phyloP scores from a whole-genome alignment of 2,329 filamentous ascomycete genomes.

The Penicillium freii region DNA sequence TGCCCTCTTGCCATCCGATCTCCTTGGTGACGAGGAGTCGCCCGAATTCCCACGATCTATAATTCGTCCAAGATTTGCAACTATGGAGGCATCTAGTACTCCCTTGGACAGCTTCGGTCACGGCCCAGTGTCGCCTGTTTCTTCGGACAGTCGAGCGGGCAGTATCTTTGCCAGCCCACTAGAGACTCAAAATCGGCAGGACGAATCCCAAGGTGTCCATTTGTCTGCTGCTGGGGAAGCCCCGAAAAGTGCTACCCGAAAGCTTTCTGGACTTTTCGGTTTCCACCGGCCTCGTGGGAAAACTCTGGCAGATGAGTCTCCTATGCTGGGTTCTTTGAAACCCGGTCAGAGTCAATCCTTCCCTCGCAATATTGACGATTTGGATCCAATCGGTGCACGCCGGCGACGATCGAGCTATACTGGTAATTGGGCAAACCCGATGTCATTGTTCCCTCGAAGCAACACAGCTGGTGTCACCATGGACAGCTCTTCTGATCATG shows the following conservation, averaged over 20 bases:
- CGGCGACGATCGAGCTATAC: slow-evolving; percentile 58
- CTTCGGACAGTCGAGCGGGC: slow-evolving; percentile 44
- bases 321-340: slow-evolving; percentile 57
- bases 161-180: slow-evolving; percentile 49
- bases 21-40: slow-evolving; percentile 57
- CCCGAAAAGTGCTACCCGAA: slow-evolving; percentile 48
- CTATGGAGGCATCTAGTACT: slow-evolving; percentile 29
- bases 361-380: slow-evolving; percentile 54
- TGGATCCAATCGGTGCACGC: slow-evolving; percentile 51
- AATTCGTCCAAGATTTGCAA: slow-evolving; percentile 30
- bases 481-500: slow-evolving; percentile 43
- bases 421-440: slow-evolving; percentile 53
- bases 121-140: slow-evolving; percentile 46
- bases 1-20: slow-evolving; percentile 59
- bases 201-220: slow-evolving; percentile 37
- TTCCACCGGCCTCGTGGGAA: slow-evolving; percentile 62
- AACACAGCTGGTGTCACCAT: slow-evolving; percentile 45
- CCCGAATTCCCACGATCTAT: slow-evolving; percentile 35
- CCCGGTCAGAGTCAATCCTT: slow-evolving; percentile 63
- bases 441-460: slow-evolving; percentile 48
- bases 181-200: slow-evolving; percentile 41
- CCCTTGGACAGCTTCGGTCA: slow-evolving; percentile 36
- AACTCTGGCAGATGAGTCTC: slow-evolving; percentile 58
- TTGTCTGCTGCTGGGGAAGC: slow-evolving; percentile 34
- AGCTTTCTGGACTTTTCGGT: slow-evolving; percentile 58